Evolutionary conservation across 495 filamentous ascomycete genomes (phyloP), one percentile per base, ranked within the genome.

Genomic region (Tuber melanosporum): DNA sequence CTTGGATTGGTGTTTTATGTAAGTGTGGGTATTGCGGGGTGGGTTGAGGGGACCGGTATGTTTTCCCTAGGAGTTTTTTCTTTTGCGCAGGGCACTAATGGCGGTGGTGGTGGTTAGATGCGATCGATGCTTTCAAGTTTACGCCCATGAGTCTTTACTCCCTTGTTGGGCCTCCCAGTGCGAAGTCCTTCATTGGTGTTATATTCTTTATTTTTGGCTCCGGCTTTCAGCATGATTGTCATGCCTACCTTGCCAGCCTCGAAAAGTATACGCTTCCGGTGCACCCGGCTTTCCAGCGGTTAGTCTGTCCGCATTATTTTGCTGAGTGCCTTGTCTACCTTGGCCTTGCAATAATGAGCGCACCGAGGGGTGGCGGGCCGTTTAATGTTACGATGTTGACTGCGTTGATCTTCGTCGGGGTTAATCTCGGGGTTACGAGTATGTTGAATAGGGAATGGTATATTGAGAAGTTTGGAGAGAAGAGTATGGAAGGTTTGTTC

Each of bases 301-400:
- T 95, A 26, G 85, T 97, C 15, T 96, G 91, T 77, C 94, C 96
- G n/a, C 95, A 98, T 85, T 99, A 98, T 84, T 91, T 91, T 0
- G 91, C 91, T 71, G 96, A 98, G 83, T 94, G 93, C 81, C 71
- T 92, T 3, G 89, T 97, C 75, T 98, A 98, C 82, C 78, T 94
- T 43, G 89, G 91, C n/a, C 84, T 98, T 77, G 88, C 93, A 2
- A 81, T 97, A 39, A 81, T 92, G 20, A 91, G 91, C 57, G 93
- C 94, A 7, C 94, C 94, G 0, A 76, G 80, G 8, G 89, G 88
- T 14, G 77, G 78, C 8, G 89, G 88, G 17, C 77, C 83, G 43
- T 81, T 92, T 43, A 98, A 98, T 84, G 89, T 86, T 81, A 96
- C 95, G 1, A 81, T 98, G 71, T 78, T 91, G 41, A 87, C 89